Conservation (phyloP, 2,329 filamentous ascomycete genomes). For the Apiospora koreana region DNA sequence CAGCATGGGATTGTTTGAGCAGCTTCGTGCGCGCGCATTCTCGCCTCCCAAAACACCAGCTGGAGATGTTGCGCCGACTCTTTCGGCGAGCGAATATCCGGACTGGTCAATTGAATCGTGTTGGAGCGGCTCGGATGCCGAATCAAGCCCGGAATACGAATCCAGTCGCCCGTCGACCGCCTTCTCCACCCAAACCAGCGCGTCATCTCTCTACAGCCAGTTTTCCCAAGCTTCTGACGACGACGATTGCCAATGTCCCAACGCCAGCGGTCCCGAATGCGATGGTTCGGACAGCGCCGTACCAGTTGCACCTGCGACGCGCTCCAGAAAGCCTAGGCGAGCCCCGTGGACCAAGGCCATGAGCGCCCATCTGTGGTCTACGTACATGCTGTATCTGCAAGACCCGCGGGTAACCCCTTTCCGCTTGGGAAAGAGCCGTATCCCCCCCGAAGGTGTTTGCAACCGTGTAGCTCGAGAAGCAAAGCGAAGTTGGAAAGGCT, state of each 20-base stretch:
- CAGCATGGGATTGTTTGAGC: conserved; percentile 31
- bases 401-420: conserved; percentile 70
- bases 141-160: conserved; percentile 60
- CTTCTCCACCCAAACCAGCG: conserved; percentile 59
- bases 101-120: conserved; percentile 61
- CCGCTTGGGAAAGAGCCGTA: conserved; percentile 61
- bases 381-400: conserved; percentile 64
- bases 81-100: conserved; percentile 51
- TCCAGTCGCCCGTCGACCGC: conserved; percentile 62
- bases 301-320: not conserved
- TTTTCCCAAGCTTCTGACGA: conserved; percentile 60
- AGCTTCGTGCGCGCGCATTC: conserved; percentile 42
- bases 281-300: conserved; percentile 16
- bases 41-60: conserved; percentile 63
- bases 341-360: conserved; percentile 66
- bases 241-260: conserved; percentile 53
- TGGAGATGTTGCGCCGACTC: conserved; percentile 44
- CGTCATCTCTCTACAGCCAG: conserved; percentile 59
- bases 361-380: conserved; percentile 66
- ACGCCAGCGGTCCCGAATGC: conserved; percentile 7
- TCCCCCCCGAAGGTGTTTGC: conserved; percentile 66
- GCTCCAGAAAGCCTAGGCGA: conserved; percentile 42
- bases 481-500: conserved; percentile 67
- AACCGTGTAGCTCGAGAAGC: conserved; percentile 66
- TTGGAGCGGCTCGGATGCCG: conserved; percentile 51